These are phyloP conservation scores for Patellifolia procumbens DNA, from an alignment of 179 eudicot species.

Conservation along the genomic window DNA sequence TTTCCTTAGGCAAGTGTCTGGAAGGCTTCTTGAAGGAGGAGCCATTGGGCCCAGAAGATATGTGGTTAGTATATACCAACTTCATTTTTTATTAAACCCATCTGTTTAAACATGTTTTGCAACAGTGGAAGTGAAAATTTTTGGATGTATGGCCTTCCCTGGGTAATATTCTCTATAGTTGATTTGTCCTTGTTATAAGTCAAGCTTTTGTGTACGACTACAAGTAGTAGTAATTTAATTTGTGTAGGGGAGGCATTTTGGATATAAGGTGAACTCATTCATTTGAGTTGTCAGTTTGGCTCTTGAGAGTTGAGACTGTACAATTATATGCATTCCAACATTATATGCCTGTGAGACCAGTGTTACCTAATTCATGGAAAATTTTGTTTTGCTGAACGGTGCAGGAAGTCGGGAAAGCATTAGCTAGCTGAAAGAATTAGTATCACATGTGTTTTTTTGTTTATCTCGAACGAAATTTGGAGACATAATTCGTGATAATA, in stretches of 20 bases:
- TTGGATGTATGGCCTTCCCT: neutral
- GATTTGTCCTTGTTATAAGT: neutral
- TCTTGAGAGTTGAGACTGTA: neutral
- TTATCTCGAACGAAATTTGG: too few relatives aligned
- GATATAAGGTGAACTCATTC: too few relatives aligned
- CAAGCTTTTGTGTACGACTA: neutral
- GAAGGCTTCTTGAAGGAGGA: constrained; percentile 73
- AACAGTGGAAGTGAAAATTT: neutral
- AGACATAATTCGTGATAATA: too few relatives aligned
- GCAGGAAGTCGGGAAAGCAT: too few relatives aligned
- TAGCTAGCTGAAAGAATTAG: too few relatives aligned
- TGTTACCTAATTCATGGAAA: too few relatives aligned
- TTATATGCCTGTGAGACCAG: neutral
- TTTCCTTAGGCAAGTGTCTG: constrained; percentile 61
- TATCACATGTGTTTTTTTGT: too few relatives aligned
- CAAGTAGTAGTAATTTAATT: neutral
- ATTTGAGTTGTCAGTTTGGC: too few relatives aligned
- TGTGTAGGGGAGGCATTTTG: neutral
- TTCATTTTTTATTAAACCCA: neutral
- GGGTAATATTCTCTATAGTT: neutral
- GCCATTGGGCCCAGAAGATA: constrained; percentile 66
- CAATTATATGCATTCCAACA: neutral
- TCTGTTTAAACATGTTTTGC: neutral
- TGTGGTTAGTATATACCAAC: constrained; percentile 57
- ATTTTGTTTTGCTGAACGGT: too few relatives aligned